Base-by-base conservation (phyloP, 2,329 filamentous ascomycete genomes). In the Chaetomiaceae sp. region DNA sequence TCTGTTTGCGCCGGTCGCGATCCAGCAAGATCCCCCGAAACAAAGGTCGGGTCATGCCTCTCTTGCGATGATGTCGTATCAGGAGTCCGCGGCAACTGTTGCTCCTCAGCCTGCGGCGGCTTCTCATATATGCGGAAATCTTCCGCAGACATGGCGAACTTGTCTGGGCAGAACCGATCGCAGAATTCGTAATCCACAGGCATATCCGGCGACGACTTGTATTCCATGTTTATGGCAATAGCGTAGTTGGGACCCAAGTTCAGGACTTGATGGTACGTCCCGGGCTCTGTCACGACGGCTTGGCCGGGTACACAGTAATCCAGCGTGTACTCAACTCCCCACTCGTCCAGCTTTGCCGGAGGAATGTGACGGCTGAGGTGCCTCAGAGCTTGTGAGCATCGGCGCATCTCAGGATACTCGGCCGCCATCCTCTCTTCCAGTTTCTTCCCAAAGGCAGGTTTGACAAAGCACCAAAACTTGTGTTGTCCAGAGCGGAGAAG, bases 391-490 rank as follows among this genome's bases (percentile, higher is more conserved):
- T 62, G 60, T 9, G 60, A 62, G 43, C 60, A 62, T 19, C 38
- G 41, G 19, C 57, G 60, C 58, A 62, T 62, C 38, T 56, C 52
- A 2, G 53, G 58, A 23, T 60, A 62, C 23, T 51, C 54, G 23
- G 42, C 8, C 4, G 51, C 53, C 58, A 62, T 55, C 35, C 48
- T 42, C 31, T 60, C 54, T 31, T 62, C 60, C 25, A 62, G 43
- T 23, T 50, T 60, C 16, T 25, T 54, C n/a, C 54, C 39, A 23
- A 49, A 58, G 27, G 52, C 53, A 2, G 60, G 60, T 46, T 62
- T 62, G 40, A 62, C 48, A 45, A 62, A 62, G 34, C 60, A 62
- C 60, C 60, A 62, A 20, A 62, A 61, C 48, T 62, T 62, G 40
- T 61, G 58, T 44, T 60, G 50, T 13, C 60, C 60, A 4, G 57